These are phyloP conservation scores for Lactarius hengduanensis DNA, from an alignment of 768 basidiomycete genomes.

Conservation along the genomic window DNA sequence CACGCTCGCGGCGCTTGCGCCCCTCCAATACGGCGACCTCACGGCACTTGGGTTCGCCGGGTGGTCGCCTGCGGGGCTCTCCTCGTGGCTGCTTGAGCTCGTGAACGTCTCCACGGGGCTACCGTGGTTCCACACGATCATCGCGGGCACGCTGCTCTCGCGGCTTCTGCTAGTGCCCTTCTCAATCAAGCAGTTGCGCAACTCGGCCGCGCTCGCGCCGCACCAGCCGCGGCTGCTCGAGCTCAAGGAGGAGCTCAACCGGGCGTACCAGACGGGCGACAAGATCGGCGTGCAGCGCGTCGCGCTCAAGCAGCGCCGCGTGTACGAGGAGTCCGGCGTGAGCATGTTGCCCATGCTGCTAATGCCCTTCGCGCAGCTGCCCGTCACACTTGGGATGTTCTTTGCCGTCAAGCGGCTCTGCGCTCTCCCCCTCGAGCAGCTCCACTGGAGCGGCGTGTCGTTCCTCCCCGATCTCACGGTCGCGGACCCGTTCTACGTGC, in stretches of 20 bases:
- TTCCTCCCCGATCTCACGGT: slow-evolving; percentile 76
- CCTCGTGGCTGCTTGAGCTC: slow-evolving; percentile 62
- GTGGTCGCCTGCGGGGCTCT: slow-evolving; percentile 65
- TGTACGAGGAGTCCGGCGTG: slow-evolving; percentile 67
- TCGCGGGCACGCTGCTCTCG: slow-evolving; percentile 61
- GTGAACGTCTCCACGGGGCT: slow-evolving; percentile 67
- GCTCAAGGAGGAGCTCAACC: slow-evolving; percentile 49
- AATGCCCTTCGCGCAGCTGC: slow-evolving; percentile 64
- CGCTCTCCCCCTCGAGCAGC: slow-evolving; percentile 65
- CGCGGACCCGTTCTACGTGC: slow-evolving; percentile 70
- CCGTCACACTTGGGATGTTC: slow-evolving; percentile 80
- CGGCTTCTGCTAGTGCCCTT: slow-evolving; percentile 61
- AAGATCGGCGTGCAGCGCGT: slow-evolving; percentile 42
- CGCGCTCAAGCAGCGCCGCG: slow-evolving; percentile 45
- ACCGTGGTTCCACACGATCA: slow-evolving; percentile 84
- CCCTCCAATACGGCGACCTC: slow-evolving; percentile 71
- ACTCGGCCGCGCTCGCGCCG: slow-evolving; percentile 58
- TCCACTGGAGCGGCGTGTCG: slow-evolving; percentile 71
- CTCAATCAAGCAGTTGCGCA: slow-evolving; percentile 53
- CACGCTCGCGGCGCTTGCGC: slow-evolving; percentile 32
- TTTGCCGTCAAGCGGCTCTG: slow-evolving; percentile 75
- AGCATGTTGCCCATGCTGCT: slow-evolving; percentile 54
- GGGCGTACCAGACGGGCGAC: slow-evolving; percentile 38
- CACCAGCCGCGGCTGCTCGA: slow-evolving; percentile 57
- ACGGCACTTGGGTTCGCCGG: slow-evolving; percentile 60